A percentile compares a stretch with the other conserved stretches of the same genome.
Evolutionary conservation across 352 stramenopile species (phyloP).

Genomic region (Globisporangium polare): DNA sequence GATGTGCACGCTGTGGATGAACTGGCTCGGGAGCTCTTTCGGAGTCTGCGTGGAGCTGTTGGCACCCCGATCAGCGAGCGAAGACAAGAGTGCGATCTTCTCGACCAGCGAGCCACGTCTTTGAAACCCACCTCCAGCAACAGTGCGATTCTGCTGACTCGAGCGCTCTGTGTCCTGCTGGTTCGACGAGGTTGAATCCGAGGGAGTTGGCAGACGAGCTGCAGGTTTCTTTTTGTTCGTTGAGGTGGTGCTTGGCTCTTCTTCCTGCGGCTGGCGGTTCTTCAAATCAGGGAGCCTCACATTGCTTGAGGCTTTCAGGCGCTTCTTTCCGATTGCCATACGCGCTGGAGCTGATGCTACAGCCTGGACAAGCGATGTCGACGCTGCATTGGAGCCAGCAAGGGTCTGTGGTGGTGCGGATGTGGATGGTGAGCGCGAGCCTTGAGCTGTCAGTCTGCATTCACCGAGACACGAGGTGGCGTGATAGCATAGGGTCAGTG

Average conservation of each 20-base stretch:
- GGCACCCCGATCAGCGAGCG: not conserved
- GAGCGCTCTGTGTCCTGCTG: slow-evolving; percentile 23
- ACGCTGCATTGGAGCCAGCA: not conserved
- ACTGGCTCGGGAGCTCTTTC: slow-evolving; percentile 57
- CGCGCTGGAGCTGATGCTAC: not conserved
- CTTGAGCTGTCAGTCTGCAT: slow-evolving; percentile 6
- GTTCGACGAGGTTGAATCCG: slow-evolving; percentile 20
- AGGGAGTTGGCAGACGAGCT: not conserved
- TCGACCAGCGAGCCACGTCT: slow-evolving; percentile 4
- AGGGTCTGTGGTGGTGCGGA: not conserved
- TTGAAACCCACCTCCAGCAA: not conserved
- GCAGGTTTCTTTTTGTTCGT: not conserved
- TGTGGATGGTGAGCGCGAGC: slow-evolving; percentile 6
- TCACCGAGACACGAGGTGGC: not conserved
- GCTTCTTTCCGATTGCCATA: slow-evolving; percentile 11
- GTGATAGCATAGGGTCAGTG: not conserved
- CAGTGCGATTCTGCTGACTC: not conserved
- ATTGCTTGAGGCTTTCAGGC: slow-evolving; percentile 9
- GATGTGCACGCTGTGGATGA: slow-evolving; percentile 48
- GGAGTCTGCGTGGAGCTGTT: slow-evolving; percentile 2
- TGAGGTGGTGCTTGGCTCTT: not conserved
- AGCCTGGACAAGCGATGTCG: not conserved
- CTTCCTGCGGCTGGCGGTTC: slow-evolving; percentile 3
- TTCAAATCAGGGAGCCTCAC: slow-evolving; percentile 21
- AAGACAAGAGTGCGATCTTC: slow-evolving; percentile 16